phyloP scores from a whole-genome alignment of 2,329 filamentous ascomycete species.

The Colletotrichum sp. region DNA sequence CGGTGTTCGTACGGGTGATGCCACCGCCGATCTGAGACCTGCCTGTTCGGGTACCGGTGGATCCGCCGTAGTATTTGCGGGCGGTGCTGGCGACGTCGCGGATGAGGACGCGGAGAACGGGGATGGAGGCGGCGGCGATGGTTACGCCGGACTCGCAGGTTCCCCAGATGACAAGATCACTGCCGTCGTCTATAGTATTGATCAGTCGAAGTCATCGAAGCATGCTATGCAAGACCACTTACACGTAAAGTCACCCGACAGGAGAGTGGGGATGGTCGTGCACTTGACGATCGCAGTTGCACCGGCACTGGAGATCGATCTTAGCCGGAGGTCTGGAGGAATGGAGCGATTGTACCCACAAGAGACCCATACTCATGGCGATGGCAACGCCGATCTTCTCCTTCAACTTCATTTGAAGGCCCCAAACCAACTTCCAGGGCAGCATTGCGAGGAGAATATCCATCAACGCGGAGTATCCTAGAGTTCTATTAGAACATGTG shows the following conservation, averaged over 20 bases:
- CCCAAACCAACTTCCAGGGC: slow-evolving; percentile 21
- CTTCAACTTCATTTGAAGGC: slow-evolving; percentile 12
- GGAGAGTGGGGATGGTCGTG: slow-evolving; percentile 6
- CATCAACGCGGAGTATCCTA: slow-evolving; percentile 7
- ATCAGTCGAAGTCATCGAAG: slow-evolving; percentile 26
- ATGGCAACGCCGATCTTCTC: slow-evolving; percentile 21
- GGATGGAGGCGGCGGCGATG: slow-evolving; percentile 16
- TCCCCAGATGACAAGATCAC: slow-evolving; percentile 8
- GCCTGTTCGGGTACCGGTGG: neutral
- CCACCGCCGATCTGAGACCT: neutral
- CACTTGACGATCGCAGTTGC: slow-evolving; percentile 23
- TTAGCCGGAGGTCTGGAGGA: neutral
- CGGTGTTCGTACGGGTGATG: neutral
- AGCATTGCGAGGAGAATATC: slow-evolving; percentile 17
- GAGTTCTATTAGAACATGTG: neutral
- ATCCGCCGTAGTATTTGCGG: slow-evolving; percentile 5
- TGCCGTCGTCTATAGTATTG: slow-evolving; percentile 1
- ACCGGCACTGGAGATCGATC: slow-evolving; percentile 13
- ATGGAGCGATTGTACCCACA: neutral
- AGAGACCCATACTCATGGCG: slow-evolving; percentile 20
- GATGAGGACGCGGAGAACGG: slow-evolving; percentile 20
- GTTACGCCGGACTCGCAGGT: slow-evolving; percentile 2
- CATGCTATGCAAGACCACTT: neutral
- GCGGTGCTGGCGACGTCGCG: slow-evolving; percentile 5
- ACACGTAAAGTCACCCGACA: slow-evolving; percentile 15